Conservation (phyloP, 2,329 filamentous ascomycete genomes). For the Pseudophaeomoniella oleicola region DNA sequence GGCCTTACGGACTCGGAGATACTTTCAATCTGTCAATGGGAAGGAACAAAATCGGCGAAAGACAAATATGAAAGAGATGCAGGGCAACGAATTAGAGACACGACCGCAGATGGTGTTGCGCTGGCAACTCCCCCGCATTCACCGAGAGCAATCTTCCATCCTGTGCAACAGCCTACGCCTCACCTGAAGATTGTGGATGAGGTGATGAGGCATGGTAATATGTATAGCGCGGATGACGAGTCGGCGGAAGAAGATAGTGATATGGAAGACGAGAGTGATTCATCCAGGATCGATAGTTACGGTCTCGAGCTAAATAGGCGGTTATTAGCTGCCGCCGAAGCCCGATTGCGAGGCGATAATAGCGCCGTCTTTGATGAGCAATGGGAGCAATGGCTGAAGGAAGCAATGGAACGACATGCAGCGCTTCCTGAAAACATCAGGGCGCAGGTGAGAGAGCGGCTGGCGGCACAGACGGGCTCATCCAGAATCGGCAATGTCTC, state of each 20-base stretch:
- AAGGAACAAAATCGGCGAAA: slow-evolving; percentile 32
- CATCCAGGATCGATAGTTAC: slow-evolving; percentile 28
- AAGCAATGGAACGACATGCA: slow-evolving; percentile 29
- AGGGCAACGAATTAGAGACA: slow-evolving; percentile 44
- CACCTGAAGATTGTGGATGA: slow-evolving; percentile 12
- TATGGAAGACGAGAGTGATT: slow-evolving; percentile 29
- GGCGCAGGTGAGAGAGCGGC: background rate
- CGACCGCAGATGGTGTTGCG: slow-evolving; percentile 43
- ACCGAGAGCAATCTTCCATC: slow-evolving; percentile 15
- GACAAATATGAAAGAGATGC: slow-evolving; percentile 37
- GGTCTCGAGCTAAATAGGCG: slow-evolving; percentile 37
- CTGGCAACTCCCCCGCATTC: slow-evolving; percentile 29
- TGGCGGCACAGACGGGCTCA: too few relatives aligned
- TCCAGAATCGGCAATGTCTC: too few relatives aligned
- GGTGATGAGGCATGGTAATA: slow-evolving; percentile 1
- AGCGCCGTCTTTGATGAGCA: slow-evolving; percentile 26
- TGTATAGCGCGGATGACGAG: background rate
- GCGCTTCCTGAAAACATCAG: background rate
- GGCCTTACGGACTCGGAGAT: slow-evolving; percentile 45
- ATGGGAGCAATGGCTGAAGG: slow-evolving; percentile 46
- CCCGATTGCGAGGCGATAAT: slow-evolving; percentile 32
- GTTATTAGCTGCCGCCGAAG: slow-evolving; percentile 36
- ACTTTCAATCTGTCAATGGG: slow-evolving; percentile 46
- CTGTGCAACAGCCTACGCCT: background rate
- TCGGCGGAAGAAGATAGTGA: slow-evolving; percentile 9